Evolutionary conservation across 2,329 filamentous ascomycete genomes (phyloP).

Genomic region (Colletotrichum brevisporum): DNA sequence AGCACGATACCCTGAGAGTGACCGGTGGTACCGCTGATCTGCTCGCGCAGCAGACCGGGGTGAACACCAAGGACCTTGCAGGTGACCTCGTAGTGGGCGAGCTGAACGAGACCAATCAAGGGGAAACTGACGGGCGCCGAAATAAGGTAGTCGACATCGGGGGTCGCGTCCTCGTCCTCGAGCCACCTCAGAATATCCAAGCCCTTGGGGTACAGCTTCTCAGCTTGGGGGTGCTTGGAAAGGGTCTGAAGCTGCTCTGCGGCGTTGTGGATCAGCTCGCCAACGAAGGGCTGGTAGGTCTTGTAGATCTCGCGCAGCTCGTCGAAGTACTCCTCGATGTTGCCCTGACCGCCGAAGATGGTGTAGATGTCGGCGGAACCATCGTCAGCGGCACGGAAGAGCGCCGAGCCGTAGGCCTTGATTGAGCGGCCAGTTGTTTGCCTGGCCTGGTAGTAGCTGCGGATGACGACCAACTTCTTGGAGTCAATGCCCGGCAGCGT

Average conservation of each 20-base stretch:
- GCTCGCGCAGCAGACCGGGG: conserved; percentile 88
- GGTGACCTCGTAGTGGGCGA: conserved; percentile 95
- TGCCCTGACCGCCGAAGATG: conserved; percentile 97
- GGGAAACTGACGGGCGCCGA: conserved; percentile 96
- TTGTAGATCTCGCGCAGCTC: conserved; percentile 92
- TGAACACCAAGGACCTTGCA: conserved; percentile 92
- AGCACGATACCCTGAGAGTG: conserved; percentile 98
- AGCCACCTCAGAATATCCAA: conserved; percentile 96
- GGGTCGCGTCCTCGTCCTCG: conserved; percentile 88
- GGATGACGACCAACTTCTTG: conserved; percentile 92
- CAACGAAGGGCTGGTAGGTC: conserved; percentile 92
- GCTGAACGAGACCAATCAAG: conserved; percentile 94
- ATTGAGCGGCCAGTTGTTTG: conserved; percentile 87
- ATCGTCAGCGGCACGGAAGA: conserved; percentile 89
- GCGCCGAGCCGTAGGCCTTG: conserved; percentile 92
- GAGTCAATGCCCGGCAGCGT: conserved; percentile 88
- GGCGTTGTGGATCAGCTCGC: conserved; percentile 84
- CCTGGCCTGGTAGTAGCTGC: conserved; percentile 92
- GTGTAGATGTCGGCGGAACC: conserved; percentile 89
- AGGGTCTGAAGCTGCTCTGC: conserved; percentile 91
- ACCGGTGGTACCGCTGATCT: conserved; percentile 89
- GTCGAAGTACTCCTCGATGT: conserved; percentile 99
- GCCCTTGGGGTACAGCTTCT: conserved; percentile 98
- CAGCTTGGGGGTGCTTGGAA: conserved; percentile 85
- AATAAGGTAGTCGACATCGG: conserved; percentile 93